These are phyloP conservation scores for Stephania japonica DNA, from an alignment of 164 flowering plant species.

Conservation along the genomic window DNA sequence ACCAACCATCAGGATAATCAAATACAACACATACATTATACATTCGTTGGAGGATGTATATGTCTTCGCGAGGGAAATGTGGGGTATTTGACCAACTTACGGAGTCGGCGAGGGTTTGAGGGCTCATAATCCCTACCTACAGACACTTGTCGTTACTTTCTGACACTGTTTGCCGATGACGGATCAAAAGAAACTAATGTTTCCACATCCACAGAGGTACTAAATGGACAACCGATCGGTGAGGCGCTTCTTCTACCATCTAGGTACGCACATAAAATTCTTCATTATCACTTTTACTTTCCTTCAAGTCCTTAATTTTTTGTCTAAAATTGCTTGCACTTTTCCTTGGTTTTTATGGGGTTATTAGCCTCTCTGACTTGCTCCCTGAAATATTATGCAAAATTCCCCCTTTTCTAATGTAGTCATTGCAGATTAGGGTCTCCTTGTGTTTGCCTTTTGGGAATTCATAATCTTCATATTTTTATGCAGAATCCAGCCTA, in stretches of 20 bases:
- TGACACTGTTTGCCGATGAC: too few relatives aligned
- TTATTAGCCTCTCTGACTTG: neutral
- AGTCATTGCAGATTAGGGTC: neutral
- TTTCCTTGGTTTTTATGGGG: neutral
- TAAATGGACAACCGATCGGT: conserved; percentile 5
- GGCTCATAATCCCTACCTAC: too few relatives aligned
- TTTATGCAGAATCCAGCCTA: conserved; percentile 17
- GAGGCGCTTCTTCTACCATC: conserved; percentile 8
- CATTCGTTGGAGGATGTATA: too few relatives aligned
- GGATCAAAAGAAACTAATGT: too few relatives aligned
- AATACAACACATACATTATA: too few relatives aligned
- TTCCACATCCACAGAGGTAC: neutral
- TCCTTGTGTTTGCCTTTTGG: neutral
- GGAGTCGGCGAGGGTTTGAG: too few relatives aligned
- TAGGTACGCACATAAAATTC: neutral
- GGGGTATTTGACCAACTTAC: too few relatives aligned
- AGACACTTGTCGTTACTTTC: too few relatives aligned
- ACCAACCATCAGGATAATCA: too few relatives aligned
- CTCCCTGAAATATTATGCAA: neutral
- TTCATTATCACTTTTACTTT: neutral
- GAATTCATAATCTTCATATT: neutral
- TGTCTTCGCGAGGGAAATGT: too few relatives aligned
- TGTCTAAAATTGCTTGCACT: neutral
- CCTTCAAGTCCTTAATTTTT: neutral
- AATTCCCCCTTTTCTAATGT: neutral